A percentile compares a stretch with the other conserved stretches of the same genome.
Conservation (phyloP, 2,329 filamentous ascomycete species). For the Ambrosiella cleistominuta region DNA sequence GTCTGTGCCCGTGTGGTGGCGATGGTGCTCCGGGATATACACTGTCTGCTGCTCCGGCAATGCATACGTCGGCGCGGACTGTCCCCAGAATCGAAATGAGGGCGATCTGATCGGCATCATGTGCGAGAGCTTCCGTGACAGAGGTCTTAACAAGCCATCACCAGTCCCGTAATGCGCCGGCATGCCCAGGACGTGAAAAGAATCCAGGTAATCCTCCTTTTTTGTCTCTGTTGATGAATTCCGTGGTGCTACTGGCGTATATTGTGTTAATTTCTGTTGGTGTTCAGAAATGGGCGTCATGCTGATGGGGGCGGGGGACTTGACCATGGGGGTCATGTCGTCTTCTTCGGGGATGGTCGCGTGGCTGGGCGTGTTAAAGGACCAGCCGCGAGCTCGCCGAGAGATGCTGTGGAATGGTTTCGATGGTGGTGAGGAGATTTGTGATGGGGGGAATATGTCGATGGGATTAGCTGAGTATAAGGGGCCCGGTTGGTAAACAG, state of each 20-base stretch:
- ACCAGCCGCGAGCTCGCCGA: neutral
- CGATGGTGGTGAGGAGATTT: neutral
- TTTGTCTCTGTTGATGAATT: neutral
- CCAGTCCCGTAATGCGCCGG: neutral
- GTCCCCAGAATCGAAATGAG: neutral
- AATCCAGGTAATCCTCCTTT: neutral
- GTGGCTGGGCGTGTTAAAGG: neutral
- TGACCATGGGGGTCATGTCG: constrained; percentile 1
- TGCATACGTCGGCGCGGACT: neutral
- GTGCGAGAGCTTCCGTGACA: neutral
- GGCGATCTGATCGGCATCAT: neutral
- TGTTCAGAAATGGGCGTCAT: neutral
- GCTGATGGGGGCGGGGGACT: neutral
- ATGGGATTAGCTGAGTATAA: neutral
- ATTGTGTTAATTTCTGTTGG: neutral
- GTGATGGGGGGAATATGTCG: neutral
- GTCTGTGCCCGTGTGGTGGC: neutral
- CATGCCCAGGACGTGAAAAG: neutral
- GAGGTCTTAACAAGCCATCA: neutral
- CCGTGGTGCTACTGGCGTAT: neutral
- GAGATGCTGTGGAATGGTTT: neutral
- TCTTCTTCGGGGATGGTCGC: constrained; percentile 4
- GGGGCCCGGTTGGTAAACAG: neutral
- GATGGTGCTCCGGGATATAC: neutral
- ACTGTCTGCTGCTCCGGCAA: neutral